Conservation (phyloP, 2,329 filamentous ascomycete species). For the Talaromyces sp. region DNA sequence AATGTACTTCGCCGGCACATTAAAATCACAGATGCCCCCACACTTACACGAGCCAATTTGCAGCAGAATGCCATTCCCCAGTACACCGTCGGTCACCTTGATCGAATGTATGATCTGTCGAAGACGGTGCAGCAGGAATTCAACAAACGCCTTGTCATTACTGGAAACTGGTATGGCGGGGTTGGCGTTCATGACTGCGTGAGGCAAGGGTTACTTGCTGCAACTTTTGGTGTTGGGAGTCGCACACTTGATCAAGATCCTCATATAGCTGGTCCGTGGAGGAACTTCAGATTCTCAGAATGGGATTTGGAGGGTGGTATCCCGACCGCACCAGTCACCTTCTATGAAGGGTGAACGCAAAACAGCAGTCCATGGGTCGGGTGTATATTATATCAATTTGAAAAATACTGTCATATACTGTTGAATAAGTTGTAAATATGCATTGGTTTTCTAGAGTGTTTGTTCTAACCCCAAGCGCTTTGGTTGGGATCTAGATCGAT, state of each 20-base stretch:
- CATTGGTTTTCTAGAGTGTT: neutral
- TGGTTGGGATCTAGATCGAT: no score
- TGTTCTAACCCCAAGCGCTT: no score
- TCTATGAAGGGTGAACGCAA: neutral
- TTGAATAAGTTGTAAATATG: neutral
- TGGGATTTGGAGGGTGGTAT: constrained; percentile 38
- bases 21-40: constrained; percentile 65
- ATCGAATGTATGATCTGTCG: constrained; percentile 62
- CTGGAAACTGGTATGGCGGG: constrained; percentile 56
- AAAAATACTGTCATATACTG: neutral
- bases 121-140: constrained; percentile 60
- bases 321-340: constrained; percentile 27
- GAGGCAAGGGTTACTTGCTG: constrained; percentile 59
- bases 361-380: neutral
- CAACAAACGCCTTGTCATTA: constrained; percentile 65
- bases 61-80: constrained; percentile 83
- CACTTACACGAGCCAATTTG: constrained; percentile 63
- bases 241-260: constrained; percentile 24
- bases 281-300: constrained; percentile 19
- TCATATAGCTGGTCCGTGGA: constrained; percentile 20
- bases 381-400: neutral
- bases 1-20: constrained; percentile 73
- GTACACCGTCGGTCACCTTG: constrained; percentile 76
- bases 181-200: constrained; percentile 60
- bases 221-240: constrained; percentile 42